Evolutionary conservation across 2,329 filamentous ascomycete species (phyloP), one percentile per base, ranked within the genome.

Genomic region (Talaromyces atroroseus): DNA sequence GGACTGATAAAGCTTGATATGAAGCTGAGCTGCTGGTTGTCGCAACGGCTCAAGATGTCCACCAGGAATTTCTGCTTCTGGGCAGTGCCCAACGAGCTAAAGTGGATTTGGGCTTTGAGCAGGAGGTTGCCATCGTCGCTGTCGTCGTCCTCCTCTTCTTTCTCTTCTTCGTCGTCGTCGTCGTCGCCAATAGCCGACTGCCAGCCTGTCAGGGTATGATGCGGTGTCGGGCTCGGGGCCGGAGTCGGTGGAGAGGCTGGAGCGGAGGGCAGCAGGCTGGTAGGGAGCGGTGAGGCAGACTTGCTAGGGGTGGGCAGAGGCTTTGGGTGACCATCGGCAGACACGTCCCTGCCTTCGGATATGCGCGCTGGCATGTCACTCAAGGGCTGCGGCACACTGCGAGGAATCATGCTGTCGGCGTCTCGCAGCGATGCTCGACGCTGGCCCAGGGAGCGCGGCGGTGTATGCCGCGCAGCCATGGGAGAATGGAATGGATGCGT

Each of bases 1-100:
- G 94, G 94, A 70, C 90, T 92, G 64, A 99, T 92, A 73, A 96
- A 95, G 70, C 95, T 90, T 64, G 95, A 90, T 20, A 99, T 92
- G 69, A 96, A 97, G 73, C 91, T 96, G 63, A 99, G 80, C 71
- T 95, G 88, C 67, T 95, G 91, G 65, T 90, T 96, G 64, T 95
- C 95, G 76, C 94, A 99, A 64, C 96, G 82, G 67, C 95, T 95
- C 62, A 99, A 78, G 57, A 99, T 78, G 69, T 96, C 92, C 51
- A 90, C 90, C 58, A 99, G 78, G 65, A 95, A 83, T 40, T 89
- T 83, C 65, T 91, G 89, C 57, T 89, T 84, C 72, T 92, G 88
- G 0, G 85, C 82, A 23, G 86, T 83, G 57, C 85, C 87, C 71
- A 90, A 86, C 54, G 86, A 84, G 65, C 86, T 85, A 68, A 97